Conservation (phyloP, 768 basidiomycete genomes). For the Harrya chromipes region DNA sequence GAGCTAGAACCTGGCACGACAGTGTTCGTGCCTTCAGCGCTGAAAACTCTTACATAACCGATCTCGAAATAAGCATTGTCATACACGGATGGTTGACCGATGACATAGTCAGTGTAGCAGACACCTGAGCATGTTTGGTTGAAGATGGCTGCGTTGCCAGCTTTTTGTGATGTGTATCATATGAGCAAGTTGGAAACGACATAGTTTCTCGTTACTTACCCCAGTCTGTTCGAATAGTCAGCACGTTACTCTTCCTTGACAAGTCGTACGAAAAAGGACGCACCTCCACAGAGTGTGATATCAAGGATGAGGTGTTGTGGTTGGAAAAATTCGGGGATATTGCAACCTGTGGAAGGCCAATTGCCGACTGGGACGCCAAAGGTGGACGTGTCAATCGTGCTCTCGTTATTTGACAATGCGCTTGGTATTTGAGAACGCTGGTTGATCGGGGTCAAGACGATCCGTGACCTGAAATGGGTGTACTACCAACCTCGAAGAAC, state of each 20-base stretch:
- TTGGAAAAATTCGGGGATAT: slow-evolving; percentile 50
- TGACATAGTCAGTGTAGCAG: slow-evolving; percentile 70
- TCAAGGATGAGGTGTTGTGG: slow-evolving; percentile 69
- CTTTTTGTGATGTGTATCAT: slow-evolving; percentile 33
- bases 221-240: slow-evolving; percentile 25
- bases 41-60: slow-evolving; percentile 52
- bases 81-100: slow-evolving; percentile 59
- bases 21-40: slow-evolving; percentile 31
- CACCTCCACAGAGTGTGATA: slow-evolving; percentile 67
- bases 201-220: slow-evolving; percentile 20
- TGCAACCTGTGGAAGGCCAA: slow-evolving; percentile 59
- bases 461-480: not conserved
- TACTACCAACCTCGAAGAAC: slow-evolving; percentile 28
- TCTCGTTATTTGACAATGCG: slow-evolving; percentile 45
- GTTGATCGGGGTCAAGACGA: slow-evolving; percentile 1
- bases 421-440: slow-evolving; percentile 43
- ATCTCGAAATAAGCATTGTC: slow-evolving; percentile 73
- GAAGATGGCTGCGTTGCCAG: slow-evolving; percentile 52
- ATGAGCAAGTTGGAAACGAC: slow-evolving; percentile 5
- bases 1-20: slow-evolving; percentile 22
- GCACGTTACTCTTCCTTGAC: slow-evolving; percentile 15
- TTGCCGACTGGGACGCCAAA: slow-evolving; percentile 69
- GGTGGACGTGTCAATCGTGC: slow-evolving; percentile 50
- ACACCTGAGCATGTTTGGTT: slow-evolving; percentile 58
- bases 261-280: slow-evolving; percentile 25